A percentile compares a stretch with the other conserved stretches of the same genome.
These are phyloP conservation scores for Gastrodia elata DNA, from an alignment of 106 monocot species.

Conservation along the genomic window DNA sequence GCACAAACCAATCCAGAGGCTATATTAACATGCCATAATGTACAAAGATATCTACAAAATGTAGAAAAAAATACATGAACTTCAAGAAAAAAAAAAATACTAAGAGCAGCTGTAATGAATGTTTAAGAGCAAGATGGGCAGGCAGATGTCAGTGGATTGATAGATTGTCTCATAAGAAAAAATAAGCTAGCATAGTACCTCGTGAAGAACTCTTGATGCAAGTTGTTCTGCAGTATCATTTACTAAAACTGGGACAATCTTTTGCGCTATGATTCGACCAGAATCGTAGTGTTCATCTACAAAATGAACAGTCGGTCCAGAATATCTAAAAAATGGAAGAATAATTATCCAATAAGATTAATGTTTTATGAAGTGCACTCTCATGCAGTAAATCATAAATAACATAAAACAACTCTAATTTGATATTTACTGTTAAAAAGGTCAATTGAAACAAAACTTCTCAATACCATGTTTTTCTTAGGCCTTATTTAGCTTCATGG, in stretches of 20 bases:
- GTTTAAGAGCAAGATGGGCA: not conserved
- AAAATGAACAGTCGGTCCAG: slow-evolving; percentile 91
- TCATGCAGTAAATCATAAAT: not conserved
- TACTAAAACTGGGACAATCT: slow-evolving; percentile 68
- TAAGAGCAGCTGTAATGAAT: not conserved
- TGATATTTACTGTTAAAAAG: not conserved
- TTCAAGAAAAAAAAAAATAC: not conserved
- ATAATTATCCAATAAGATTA: not conserved
- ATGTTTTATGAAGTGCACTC: not conserved
- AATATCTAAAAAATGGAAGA: slow-evolving; percentile 36
- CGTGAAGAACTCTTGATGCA: slow-evolving; percentile 74
- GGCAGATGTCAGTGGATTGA: not conserved
- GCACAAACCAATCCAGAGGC: no score
- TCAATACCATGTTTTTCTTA: not conserved
- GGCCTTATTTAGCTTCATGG: not conserved
- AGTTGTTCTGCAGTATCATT: slow-evolving; percentile 68
- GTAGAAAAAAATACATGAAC: not conserved
- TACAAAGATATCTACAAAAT: not conserved
- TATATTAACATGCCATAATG: not conserved
- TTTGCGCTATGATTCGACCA: slow-evolving; percentile 74
- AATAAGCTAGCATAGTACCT: slow-evolving; percentile 29
- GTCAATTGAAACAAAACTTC: not conserved
- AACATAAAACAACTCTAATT: not conserved
- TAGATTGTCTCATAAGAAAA: not conserved
- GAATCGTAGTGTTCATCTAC: slow-evolving; percentile 94